phyloP scores from a whole-genome alignment of 257 asterid genomes.

The Cynanchum wilfordii region DNA sequence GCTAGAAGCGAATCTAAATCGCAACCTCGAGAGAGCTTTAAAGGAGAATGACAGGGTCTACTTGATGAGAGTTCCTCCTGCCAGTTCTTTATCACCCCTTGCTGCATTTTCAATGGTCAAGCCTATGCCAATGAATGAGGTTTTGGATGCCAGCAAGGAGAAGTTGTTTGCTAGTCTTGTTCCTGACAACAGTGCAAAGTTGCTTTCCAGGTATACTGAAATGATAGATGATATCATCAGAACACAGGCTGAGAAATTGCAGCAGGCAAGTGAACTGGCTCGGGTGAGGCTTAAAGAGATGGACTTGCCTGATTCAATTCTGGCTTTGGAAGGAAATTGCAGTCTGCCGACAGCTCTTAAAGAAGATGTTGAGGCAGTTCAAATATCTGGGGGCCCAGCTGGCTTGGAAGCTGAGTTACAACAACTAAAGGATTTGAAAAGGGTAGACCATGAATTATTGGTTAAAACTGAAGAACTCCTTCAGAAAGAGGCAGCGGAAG shows the following conservation, averaged over 20 bases:
- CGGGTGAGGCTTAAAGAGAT: constrained; percentile 92
- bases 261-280: constrained; percentile 97
- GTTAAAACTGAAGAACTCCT: constrained; percentile 86
- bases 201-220: constrained; percentile 92
- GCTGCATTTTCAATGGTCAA: constrained; percentile 91
- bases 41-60: constrained; percentile 98
- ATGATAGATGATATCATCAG: constrained; percentile 91
- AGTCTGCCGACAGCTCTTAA: constrained; percentile 56
- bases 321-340: constrained; percentile 80
- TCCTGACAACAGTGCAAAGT: constrained; percentile 92
- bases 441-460: constrained; percentile 89
- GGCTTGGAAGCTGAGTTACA: constrained; percentile 88
- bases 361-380: constrained; percentile 91
- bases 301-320: constrained; percentile 94
- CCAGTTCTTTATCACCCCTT: constrained; percentile 74
- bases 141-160: constrained; percentile 81
- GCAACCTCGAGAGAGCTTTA: constrained; percentile 78
- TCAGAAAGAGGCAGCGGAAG: constrained; percentile 89
- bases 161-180: constrained; percentile 93
- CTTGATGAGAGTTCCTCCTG: constrained; percentile 88
- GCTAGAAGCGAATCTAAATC: constrained; percentile 59
- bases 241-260: constrained; percentile 95
- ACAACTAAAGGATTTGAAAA: constrained; percentile 84
- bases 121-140: constrained; percentile 85
- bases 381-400: constrained; percentile 91